Evolutionary conservation across 2,329 filamentous ascomycete species (phyloP).

Genomic region (Stromatinia cepivora): DNA sequence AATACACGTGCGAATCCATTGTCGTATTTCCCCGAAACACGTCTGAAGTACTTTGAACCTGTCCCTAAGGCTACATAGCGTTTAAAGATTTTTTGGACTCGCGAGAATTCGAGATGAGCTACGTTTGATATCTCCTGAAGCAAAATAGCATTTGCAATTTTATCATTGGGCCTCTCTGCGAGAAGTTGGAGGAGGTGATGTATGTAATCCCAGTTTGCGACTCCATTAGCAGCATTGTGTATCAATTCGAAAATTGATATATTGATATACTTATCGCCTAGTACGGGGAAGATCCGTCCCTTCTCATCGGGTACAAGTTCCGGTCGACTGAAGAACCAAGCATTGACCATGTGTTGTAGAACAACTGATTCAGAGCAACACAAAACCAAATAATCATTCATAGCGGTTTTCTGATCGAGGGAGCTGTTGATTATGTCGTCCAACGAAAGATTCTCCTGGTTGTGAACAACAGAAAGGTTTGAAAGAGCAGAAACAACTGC

Average conservation of each 20-base stretch:
- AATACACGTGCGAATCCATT: slow-evolving; percentile 42
- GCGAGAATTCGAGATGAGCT: slow-evolving; percentile 47
- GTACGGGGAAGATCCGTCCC: slow-evolving; percentile 43
- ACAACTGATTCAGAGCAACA: slow-evolving; percentile 19
- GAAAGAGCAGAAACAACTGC: slow-evolving; percentile 39
- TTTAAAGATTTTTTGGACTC: slow-evolving; percentile 45
- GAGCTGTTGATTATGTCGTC: slow-evolving; percentile 40
- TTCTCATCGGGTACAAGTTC: slow-evolving; percentile 49
- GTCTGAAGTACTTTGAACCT: slow-evolving; percentile 47
- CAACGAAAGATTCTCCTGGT: slow-evolving; percentile 39
- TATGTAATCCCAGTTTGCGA: slow-evolving; percentile 26
- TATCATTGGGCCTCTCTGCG: slow-evolving; percentile 32
- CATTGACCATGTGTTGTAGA: slow-evolving; percentile 20
- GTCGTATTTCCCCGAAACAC: slow-evolving; percentile 43
- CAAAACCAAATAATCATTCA: slow-evolving; percentile 44
- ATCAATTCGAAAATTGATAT: slow-evolving; percentile 47
- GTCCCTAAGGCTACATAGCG: slow-evolving; percentile 44
- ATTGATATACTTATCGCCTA: slow-evolving; percentile 48
- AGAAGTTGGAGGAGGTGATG: slow-evolving; percentile 40
- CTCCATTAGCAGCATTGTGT: slow-evolving; percentile 23
- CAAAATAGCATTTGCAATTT: slow-evolving; percentile 41
- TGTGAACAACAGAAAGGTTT: slow-evolving; percentile 39
- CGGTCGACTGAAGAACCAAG: slow-evolving; percentile 24
- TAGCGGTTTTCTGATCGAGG: slow-evolving; percentile 40
- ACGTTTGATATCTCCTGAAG: slow-evolving; percentile 50